Conservation (phyloP, 73 alveolate species). For the Paramecium bursaria region DNA sequence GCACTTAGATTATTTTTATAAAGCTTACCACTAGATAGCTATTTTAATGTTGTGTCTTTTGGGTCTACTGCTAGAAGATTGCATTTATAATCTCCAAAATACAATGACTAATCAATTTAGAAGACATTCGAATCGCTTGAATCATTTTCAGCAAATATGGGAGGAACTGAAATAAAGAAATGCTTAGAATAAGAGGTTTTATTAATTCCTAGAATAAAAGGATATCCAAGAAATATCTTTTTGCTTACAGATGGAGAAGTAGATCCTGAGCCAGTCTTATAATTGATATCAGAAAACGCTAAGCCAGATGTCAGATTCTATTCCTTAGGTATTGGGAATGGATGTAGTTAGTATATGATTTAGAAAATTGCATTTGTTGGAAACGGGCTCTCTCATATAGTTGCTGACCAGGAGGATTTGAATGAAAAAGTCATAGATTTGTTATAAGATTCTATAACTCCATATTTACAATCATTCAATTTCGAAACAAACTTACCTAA, state of each 20-base stretch:
- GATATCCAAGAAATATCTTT: constrained; percentile 80
- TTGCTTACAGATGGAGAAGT: constrained; percentile 97
- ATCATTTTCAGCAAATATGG: constrained; percentile 88
- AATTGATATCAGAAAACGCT: constrained; percentile 69
- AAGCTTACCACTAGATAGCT: constrained; percentile 76
- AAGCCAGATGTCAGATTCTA: constrained; percentile 67
- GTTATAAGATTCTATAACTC: constrained; percentile 65
- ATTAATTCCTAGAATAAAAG: constrained; percentile 14
- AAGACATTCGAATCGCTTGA: constrained; percentile 69
- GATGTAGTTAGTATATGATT: constrained; percentile 66
- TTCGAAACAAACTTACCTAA: background rate
- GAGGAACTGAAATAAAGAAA: constrained; percentile 94
- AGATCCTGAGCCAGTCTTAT: constrained; percentile 75
- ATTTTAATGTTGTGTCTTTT: constrained; percentile 82
- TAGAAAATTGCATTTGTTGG: constrained; percentile 77
- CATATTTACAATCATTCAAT: constrained; percentile 52
- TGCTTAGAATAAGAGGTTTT: no score
- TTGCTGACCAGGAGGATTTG: constrained; percentile 67
- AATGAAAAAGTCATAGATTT: constrained; percentile 71
- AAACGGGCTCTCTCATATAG: constrained; percentile 71
- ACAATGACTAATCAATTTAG: constrained; percentile 69
- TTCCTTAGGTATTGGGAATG: constrained; percentile 76
- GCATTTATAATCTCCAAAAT: constrained; percentile 51
- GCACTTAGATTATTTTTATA: constrained; percentile 79
- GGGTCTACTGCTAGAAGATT: constrained; percentile 67